Percentiles rank a stretch among this genome's conserved stretches.
Evolutionary conservation across 306 rosid species (phyloP).

Genomic region (Quercus agrifolia): DNA sequence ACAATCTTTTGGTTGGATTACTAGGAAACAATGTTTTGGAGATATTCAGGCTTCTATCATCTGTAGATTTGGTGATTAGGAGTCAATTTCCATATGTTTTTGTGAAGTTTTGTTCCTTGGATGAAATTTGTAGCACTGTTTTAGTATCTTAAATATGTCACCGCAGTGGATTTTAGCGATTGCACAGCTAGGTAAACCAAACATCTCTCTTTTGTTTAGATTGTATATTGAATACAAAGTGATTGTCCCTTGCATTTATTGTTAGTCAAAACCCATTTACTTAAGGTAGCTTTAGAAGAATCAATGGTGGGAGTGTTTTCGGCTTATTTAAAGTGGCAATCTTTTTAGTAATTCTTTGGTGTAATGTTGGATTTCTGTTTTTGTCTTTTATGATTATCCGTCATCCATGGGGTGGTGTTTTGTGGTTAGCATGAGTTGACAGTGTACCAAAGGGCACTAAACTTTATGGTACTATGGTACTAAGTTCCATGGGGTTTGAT

Average conservation of each 20-base stretch:
- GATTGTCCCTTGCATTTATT: constrained; percentile 14
- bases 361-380: constrained; percentile 1
- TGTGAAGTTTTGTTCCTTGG: neutral
- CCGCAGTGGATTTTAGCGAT: neutral
- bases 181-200: neutral
- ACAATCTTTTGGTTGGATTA: neutral
- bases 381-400: neutral
- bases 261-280: neutral
- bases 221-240: constrained; percentile 10
- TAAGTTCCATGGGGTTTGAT: neutral
- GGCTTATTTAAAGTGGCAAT: constrained; percentile 8
- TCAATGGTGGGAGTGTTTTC: constrained; percentile 9
- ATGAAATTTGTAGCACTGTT: neutral
- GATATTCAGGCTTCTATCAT: constrained; percentile 17
- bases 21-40: constrained; percentile 27
- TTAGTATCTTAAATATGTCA: neutral
- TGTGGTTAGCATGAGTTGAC: constrained; percentile 9
- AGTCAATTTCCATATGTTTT: neutral
- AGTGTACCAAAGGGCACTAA: constrained; percentile 4
- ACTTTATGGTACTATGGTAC: neutral
- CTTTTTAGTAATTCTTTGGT: neutral
- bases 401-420: constrained; percentile 1
- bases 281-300: constrained; percentile 17
- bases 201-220: constrained; percentile 1
- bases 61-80: neutral